Evolutionary conservation across 106 monocot species (phyloP), one percentile per base, ranked within the genome.

Genomic region (Phalaenopsis aphrodite): DNA sequence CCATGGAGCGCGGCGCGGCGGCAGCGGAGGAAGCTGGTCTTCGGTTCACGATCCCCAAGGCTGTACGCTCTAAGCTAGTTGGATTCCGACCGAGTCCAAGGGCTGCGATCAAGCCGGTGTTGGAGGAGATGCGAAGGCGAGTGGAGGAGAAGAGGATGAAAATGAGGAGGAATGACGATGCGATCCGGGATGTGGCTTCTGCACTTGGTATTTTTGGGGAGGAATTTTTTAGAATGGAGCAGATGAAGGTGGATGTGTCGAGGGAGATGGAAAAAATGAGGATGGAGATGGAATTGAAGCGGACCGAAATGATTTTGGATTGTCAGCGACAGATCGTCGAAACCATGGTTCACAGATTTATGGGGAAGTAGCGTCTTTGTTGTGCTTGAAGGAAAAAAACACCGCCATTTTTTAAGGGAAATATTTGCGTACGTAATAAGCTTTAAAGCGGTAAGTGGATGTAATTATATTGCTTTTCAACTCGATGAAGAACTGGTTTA

Each of bases 171-270:
- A 21, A 24, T 17, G 74, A 14, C 11, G 79, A 17, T 18, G 23
- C 77, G 21, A 6, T 78, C 55, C 43, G 65, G 78, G 75, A 86
- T 74, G 10, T 91, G 84, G 82, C 79, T 15, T 61, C 75, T 77
- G 85, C 83, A 48, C 76, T 93, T 78, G 81, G 80, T 82, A 75
- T 81, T 58, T 83, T 93, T n/a, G 85, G 87, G 64, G 91, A 91
- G 7, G 85, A 84, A 19, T 61, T 93, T 43, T 36, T 69, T 48
- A 87, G 90, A 79, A 81, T 93, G 52, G 88, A 93, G 85, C 89
- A 86, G 91, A 91, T 91, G 88, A 88, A 82, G 82, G 80, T 93
- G 80, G 91, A 91, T 78, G 48, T 93, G 82, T 75, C 84, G 87
- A 84, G 77, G 79, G 89, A 93, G 83, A 67, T 93, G 77, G 93